Base-by-base conservation (phyloP, 306 rosid genomes). In the Begonia loranthoides region DNA sequence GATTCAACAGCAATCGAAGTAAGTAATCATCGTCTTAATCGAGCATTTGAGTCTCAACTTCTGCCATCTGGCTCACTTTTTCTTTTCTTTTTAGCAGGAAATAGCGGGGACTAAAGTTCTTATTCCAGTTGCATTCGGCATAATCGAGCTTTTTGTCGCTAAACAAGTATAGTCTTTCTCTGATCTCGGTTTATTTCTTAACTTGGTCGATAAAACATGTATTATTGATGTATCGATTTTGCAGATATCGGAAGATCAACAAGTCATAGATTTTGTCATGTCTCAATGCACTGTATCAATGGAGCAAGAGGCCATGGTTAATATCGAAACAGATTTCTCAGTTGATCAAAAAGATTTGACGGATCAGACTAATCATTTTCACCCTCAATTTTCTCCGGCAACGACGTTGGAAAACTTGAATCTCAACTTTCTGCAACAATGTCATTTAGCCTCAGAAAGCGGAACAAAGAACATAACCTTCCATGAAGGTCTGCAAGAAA, bases 231-330 rank as follows among this genome's bases (percentile, higher is more conserved):
- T 28, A 7, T 28, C 36, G 36, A 2, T 28, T 28, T 28, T 10
- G 49, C 67, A 90, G 99, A 87, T 83, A 33, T 39, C 77, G 21
- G 86, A 86, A 73, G 93, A 90, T 59, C 76, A 76, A 52, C 74
- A 74, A 17, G 84, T 83, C 15, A 55, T 86, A 44, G 86, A 86
- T 62, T 81, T 80, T 34, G 51, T 90, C 39, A 70, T 74, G 56
- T 54, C 65, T 28, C 88, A 80, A 41, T 78, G 74, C 76, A 76
- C 64, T 56, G 60, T 59, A 11, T 52, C 64, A 57, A 41, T 66
- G 11, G 78, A 82, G 55, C 79, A 81, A 39, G 80, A 76, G 48
- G 72, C 69, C 4, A 54, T 71, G 59, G 72, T 69, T 61, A 57
- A 50, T 41, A 54, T 66, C 66, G 54, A 51, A 13, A 58, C 51